Conservation (phyloP, 768 basidiomycete genomes). For the Nidularia pulvinata region DNA sequence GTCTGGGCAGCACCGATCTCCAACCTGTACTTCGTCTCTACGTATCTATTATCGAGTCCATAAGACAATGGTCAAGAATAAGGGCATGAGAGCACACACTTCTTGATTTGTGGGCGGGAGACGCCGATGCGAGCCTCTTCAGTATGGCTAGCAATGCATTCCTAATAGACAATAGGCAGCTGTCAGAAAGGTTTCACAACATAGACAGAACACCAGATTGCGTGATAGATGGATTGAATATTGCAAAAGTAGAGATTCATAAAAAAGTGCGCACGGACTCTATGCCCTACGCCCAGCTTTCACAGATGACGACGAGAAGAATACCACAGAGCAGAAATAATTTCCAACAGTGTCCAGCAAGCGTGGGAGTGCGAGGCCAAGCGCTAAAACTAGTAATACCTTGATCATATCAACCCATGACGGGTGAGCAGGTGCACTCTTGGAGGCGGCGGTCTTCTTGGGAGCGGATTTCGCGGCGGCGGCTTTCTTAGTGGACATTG, state of each 20-base stretch:
- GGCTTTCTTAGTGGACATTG: slow-evolving; percentile 32
- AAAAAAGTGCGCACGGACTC: slow-evolving; percentile 11
- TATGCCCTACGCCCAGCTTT: slow-evolving; percentile 19
- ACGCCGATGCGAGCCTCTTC: slow-evolving; percentile 85
- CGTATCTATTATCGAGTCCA: slow-evolving; percentile 51
- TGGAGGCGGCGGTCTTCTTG: slow-evolving; percentile 50
- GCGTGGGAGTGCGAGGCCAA: background rate
- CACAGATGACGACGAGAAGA: slow-evolving; percentile 9
- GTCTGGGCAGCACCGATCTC: slow-evolving; percentile 78
- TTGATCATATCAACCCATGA: slow-evolving; percentile 82
- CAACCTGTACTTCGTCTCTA: slow-evolving; percentile 83
- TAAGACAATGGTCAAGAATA: slow-evolving; percentile 6
- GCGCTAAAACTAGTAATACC: slow-evolving; percentile 35
- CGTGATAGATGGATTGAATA: too few relatives aligned
- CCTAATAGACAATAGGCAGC: too few relatives aligned
- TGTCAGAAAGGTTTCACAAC: too few relatives aligned
- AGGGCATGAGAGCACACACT: slow-evolving; percentile 41
- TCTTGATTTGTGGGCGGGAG: slow-evolving; percentile 93
- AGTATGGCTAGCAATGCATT: slow-evolving; percentile 73
- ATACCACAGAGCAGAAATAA: slow-evolving; percentile 4
- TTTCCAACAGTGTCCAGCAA: too few relatives aligned
- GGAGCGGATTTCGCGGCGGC: slow-evolving; percentile 30
- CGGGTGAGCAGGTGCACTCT: slow-evolving; percentile 48
- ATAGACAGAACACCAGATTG: too few relatives aligned
- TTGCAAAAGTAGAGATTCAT: background rate